Evolutionary conservation across 192 early-diverging fungal genomes (phyloP).

Genomic region (Backusella tarrabulga): DNA sequence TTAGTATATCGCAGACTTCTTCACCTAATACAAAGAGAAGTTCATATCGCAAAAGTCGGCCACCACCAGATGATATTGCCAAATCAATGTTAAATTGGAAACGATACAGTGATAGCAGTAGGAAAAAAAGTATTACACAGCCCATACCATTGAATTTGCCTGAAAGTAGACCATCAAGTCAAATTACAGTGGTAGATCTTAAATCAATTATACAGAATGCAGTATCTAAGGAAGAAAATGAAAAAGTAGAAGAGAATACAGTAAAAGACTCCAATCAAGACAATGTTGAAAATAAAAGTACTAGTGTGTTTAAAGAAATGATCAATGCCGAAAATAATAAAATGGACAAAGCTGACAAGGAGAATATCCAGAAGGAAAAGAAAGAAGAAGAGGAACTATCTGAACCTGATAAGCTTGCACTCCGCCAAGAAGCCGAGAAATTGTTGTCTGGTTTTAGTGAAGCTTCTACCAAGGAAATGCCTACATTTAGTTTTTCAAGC

Average conservation of each 20-base stretch:
- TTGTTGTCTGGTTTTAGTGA: background rate
- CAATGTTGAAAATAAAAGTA: background rate
- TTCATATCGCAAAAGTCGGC: conserved; percentile 2
- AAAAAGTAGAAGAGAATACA: background rate
- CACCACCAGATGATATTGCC: conserved; percentile 21
- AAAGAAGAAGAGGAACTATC: conserved; percentile 8
- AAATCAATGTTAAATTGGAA: conserved; percentile 36
- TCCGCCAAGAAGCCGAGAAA: conserved; percentile 4
- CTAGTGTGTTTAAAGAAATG: background rate
- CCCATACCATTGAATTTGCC: background rate
- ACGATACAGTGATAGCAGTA: conserved; percentile 11
- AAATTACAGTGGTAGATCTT: background rate
- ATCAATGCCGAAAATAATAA: background rate
- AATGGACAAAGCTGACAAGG: background rate
- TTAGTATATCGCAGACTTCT: conserved; percentile 19
- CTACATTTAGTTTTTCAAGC: background rate
- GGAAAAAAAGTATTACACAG: background rate
- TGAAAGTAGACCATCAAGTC: background rate
- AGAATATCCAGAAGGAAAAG: background rate
- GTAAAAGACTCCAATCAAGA: background rate
- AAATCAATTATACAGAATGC: background rate
- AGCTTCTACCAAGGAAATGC: background rate
- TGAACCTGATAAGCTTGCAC: background rate
- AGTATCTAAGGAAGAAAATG: background rate
- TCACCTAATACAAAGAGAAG: background rate